These are phyloP conservation scores for Chytridiales sp. DNA, from an alignment of 371 early-diverging fungal genomes.

Conservation along the genomic window DNA sequence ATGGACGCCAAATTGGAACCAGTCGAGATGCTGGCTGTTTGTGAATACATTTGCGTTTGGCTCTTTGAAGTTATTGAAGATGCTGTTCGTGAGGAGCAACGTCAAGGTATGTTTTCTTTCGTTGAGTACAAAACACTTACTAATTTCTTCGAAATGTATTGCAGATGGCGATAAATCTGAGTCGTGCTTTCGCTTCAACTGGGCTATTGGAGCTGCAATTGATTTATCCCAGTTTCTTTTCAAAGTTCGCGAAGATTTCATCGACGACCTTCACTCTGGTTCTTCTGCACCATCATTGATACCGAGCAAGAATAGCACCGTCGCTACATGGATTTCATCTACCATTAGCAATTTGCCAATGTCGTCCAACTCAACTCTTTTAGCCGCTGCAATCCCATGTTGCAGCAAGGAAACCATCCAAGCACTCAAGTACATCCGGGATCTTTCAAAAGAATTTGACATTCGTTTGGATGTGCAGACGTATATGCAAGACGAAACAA, in stretches of 20 bases:
- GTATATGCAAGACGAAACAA: constrained; percentile 14
- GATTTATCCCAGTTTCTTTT: too few relatives aligned
- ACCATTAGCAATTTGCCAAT: too few relatives aligned
- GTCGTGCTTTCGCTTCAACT: too few relatives aligned
- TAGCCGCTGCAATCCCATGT: too few relatives aligned
- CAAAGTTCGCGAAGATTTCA: background rate
- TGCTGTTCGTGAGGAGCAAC: constrained; percentile 14
- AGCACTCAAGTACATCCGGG: constrained; percentile 4
- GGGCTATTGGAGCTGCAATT: constrained; percentile 20
- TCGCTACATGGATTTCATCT: too few relatives aligned
- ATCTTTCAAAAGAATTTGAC: constrained; percentile 30
- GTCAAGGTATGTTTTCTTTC: constrained; percentile 5
- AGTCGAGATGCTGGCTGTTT: constrained; percentile 19
- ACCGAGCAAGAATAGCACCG: background rate
- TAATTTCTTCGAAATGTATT: too few relatives aligned
- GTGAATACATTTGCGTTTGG: constrained; percentile 31
- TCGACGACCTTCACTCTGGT: constrained; percentile 11
- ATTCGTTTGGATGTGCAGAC: constrained; percentile 14
- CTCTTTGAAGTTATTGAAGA: constrained; percentile 30
- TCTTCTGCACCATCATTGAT: too few relatives aligned
- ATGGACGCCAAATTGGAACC: constrained; percentile 13
- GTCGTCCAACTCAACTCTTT: too few relatives aligned
- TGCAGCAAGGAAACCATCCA: background rate
- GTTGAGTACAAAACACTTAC: too few relatives aligned
- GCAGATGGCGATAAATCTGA: background rate